Conservation (phyloP, 768 basidiomycete species). For the Pleurotus giganteus region DNA sequence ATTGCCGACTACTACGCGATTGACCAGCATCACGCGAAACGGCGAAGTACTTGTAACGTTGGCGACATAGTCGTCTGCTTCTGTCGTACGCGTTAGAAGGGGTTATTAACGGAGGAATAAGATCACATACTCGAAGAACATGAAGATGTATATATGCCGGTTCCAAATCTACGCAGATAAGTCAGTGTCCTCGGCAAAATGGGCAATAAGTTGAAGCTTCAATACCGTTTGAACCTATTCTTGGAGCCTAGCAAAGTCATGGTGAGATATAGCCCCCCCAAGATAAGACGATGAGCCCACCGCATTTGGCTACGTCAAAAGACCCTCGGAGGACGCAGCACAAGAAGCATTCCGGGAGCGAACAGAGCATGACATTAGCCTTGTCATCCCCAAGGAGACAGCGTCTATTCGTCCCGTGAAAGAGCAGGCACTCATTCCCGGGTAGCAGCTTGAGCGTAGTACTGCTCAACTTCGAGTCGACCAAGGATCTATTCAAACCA, state of each 20-base stretch:
- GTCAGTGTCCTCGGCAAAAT: background rate
- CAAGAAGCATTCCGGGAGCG: slow-evolving; percentile 47
- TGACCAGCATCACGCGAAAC: slow-evolving; percentile 53
- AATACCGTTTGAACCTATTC: slow-evolving; percentile 51
- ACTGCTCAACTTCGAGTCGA: background rate
- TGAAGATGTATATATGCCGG: slow-evolving; percentile 55
- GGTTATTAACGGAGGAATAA: background rate
- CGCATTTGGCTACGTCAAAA: slow-evolving; percentile 59
- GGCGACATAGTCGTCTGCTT: slow-evolving; percentile 62
- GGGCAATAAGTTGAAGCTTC: background rate
- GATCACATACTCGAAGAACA: slow-evolving; percentile 1
- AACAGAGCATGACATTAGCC: slow-evolving; percentile 45
- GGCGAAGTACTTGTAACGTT: slow-evolving; percentile 40
- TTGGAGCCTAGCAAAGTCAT: slow-evolving; percentile 39
- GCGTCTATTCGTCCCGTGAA: slow-evolving; percentile 64
- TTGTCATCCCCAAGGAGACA: slow-evolving; percentile 57
- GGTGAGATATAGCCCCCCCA: too few species aligned
- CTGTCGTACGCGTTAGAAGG: slow-evolving; percentile 27
- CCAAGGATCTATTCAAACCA: background rate
- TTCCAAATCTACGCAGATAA: slow-evolving; percentile 51
- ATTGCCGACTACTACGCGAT: slow-evolving; percentile 64
- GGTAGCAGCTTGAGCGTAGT: slow-evolving; percentile 12
- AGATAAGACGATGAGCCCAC: slow-evolving; percentile 31
- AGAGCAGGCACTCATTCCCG: slow-evolving; percentile 58
- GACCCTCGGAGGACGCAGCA: slow-evolving; percentile 58